Percentiles rank a stretch among this genome's conserved stretches.
Conservation (phyloP, 2,329 filamentous ascomycete genomes). For the Cytospora schulzeri region DNA sequence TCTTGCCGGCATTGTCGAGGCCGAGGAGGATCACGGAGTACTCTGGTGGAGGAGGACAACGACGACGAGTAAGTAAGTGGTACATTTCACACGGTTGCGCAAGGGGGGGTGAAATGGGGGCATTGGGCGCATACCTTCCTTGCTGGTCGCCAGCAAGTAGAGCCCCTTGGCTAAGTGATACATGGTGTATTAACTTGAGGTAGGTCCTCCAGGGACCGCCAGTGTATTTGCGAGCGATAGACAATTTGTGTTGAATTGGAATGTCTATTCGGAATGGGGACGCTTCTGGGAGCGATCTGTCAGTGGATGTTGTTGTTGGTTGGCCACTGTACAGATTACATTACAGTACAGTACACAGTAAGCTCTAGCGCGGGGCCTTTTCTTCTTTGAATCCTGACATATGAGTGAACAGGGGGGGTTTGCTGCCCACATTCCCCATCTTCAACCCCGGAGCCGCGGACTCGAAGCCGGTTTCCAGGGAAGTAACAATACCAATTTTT, state of each 20-base stretch:
- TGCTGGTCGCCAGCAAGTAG: constrained; percentile 93
- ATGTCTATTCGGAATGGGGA: constrained; percentile 28
- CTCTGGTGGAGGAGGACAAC: constrained; percentile 61
- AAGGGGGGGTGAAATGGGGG: constrained; percentile 14
- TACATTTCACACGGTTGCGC: constrained; percentile 10
- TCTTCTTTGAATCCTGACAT: background rate
- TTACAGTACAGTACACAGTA: background rate
- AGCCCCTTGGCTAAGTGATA: constrained; percentile 95
- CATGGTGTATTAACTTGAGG: constrained; percentile 54
- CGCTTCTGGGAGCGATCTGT: background rate
- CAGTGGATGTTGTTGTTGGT: background rate
- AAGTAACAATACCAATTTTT: background rate
- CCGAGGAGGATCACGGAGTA: constrained; percentile 97
- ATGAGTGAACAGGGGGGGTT: background rate
- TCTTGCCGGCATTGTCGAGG: constrained; percentile 98
- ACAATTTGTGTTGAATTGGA: background rate
- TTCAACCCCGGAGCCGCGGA: background rate
- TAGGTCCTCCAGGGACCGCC: constrained; percentile 22
- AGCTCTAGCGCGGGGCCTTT: background rate
- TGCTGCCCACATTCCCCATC: background rate
- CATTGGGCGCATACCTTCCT: constrained; percentile 72
- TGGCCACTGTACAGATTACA: background rate
- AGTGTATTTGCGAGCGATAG: constrained; percentile 11
- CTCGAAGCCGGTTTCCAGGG: background rate
- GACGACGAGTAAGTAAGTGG: background rate